Base-by-base conservation (phyloP, 2,329 filamentous ascomycete species). In the Trichoderma koningii region DNA sequence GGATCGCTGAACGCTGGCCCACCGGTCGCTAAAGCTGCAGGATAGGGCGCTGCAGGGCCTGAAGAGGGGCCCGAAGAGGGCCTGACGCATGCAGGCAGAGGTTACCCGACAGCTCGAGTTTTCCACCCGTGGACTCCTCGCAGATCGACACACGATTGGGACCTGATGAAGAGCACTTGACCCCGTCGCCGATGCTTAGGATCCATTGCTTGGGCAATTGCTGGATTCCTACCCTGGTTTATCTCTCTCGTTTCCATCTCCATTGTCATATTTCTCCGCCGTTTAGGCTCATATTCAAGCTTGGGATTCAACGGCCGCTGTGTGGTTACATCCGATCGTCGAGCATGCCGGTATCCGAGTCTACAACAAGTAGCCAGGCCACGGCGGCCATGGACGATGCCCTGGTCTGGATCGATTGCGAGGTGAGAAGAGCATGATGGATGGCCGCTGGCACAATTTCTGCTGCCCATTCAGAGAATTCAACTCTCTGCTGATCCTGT, bases 401-500 rank as follows among this genome's bases (percentile, higher is more conserved):
- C 9, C 78, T 96, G 44, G 90, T 96, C 68, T 96, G 92, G 92
- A 93, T 96, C 69, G 92, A 96, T 78, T 85, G 82, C 69, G 83
- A 85, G 78, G 82, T 83, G 70, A 69, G 74, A 57, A 57, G 7
- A 28, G 28, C 17, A 30, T n/a, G 48, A 30, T 28, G 26, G 19
- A 30, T 19, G 30, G 9, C 10, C 7, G 34, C 12, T 12, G 34
- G 34, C 34, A 38, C 34, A 14, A n/a, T n/a, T 10, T 28, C 7
- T 30, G 1, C 48, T n/a, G 38, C 12, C 45, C 34, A 41, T 41
- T 12, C 30, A 5, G 34, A 38, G 3, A 14, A 14, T 3, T 3
- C 34, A 38, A 30, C 17, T 12, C 12, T 21, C 50, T 48, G 30
- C 34, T 7, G 14, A 21, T 9, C 1, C 3, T 21, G 53, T 7